Evolutionary conservation across 805 yeast genomes (phyloP), one percentile per base, ranked within the genome.

Genomic region (Phaffomyces opuntiae): DNA sequence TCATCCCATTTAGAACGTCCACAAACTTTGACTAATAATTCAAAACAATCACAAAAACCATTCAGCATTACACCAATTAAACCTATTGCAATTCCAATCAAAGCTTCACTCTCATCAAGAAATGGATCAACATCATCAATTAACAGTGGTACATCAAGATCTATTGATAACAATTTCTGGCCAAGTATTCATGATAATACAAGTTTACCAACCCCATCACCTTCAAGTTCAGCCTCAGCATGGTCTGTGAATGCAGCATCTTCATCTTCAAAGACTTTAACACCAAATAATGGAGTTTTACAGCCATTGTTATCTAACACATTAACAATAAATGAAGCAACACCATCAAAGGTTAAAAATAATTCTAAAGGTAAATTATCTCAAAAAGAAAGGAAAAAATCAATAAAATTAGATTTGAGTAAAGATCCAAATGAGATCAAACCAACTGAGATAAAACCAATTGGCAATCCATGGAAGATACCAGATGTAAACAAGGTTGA

Each of bases 371-470:
- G 48, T 2, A 57, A 53, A 32, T 14, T 56, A 14, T 80, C 87
- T 1, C 87, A 82, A 51, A 78, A 78, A 54, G 85, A 80, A 51
- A 61, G 86, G 36, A 77, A 74, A 56, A 70, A 66, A 47, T 52
- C 69, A 51, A 67, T 68, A 53, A 64, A 63, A 43, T 49, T 48
- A 31, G 51, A 51, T 5, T 39, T 48, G 25, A 46, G 38, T 12
- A 17, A 25, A n/a, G 40, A 21, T 21, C 24, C 24, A 21, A 6
- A 39, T 12, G 49, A 48, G 19, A 43, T 13, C 12, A 33, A 21
- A 17, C 17, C 44, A 7, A 40, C 47, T 17, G 40, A 41, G 19
- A 35, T 6, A 14, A 33, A 24, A 29, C 24, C 48, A 33, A 16
- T 17, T 9, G 12, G 6, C 4, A 27, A 27, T 19, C 58, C 59